A percentile compares a stretch with the other conserved stretches of the same genome.
These are phyloP conservation scores for Saturnispora zaruensis DNA, from an alignment of 805 yeast genomes.

Conservation along the genomic window DNA sequence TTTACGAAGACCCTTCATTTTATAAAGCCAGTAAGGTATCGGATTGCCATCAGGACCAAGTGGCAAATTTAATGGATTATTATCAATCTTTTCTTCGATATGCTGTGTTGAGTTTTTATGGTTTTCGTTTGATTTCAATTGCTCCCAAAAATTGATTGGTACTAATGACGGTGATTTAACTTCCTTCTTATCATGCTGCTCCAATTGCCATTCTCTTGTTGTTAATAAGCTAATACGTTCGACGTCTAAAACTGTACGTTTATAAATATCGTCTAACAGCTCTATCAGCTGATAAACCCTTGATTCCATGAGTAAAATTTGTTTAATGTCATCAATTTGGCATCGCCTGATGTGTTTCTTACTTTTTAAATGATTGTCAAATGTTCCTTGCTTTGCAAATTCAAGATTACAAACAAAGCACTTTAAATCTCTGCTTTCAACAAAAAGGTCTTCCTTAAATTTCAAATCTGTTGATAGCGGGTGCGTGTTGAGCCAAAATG, in stretches of 20 bases:
- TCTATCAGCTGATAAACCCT: not conserved
- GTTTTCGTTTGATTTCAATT: conserved; percentile 15
- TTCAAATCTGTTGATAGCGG: conserved; percentile 35
- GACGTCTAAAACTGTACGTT: conserved; percentile 47
- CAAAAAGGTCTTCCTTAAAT: not conserved
- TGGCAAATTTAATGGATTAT: conserved; percentile 54
- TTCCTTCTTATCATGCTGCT: conserved; percentile 36
- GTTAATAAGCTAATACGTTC: conserved; percentile 65
- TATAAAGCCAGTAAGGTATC: conserved; percentile 89
- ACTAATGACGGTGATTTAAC: conserved; percentile 2
- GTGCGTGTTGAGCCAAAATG: conserved; percentile 38
- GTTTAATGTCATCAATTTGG: not conserved
- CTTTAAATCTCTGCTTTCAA: not conserved
- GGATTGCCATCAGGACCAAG: conserved; percentile 86
- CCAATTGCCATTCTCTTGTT: conserved; percentile 52
- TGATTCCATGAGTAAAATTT: not conserved
- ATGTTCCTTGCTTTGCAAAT: conserved; percentile 5
- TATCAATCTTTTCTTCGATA: conserved; percentile 27
- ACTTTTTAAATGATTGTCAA: conserved; percentile 4
- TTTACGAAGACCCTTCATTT: conserved; percentile 74
- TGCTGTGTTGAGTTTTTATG: conserved; percentile 18
- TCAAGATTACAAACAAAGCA: conserved; percentile 2
- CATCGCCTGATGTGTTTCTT: conserved; percentile 6
- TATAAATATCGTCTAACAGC: conserved; percentile 33
- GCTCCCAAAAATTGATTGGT: conserved; percentile 1